These are phyloP conservation scores for Linnemannia hyalina DNA, from an alignment of 192 early-diverging fungal genomes.

Conservation along the genomic window DNA sequence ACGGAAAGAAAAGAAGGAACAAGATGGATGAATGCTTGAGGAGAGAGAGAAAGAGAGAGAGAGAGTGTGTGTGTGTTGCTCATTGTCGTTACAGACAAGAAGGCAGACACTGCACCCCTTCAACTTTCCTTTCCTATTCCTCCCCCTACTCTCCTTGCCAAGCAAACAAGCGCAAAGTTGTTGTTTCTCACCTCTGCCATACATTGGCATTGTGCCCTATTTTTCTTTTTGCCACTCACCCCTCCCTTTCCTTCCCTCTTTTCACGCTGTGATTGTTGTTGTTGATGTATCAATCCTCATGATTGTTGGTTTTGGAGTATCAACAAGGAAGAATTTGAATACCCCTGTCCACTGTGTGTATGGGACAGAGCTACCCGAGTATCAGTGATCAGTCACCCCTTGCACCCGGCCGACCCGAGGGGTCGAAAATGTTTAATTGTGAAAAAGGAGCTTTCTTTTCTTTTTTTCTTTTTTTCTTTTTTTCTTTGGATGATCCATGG, in stretches of 20 bases:
- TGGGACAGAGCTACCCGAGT: neutral
- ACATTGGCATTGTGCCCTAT: too few species aligned
- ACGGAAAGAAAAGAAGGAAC: neutral
- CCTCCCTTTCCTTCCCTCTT: neutral
- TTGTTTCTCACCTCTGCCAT: too few species aligned
- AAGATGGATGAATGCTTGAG: neutral
- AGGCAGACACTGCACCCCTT: too few species aligned
- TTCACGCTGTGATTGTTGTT: neutral
- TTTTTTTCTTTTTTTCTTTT: too few species aligned
- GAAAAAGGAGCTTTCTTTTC: neutral
- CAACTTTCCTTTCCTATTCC: neutral
- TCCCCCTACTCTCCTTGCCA: too few species aligned
- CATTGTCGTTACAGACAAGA: too few species aligned
- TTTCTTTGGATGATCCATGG: too few species aligned
- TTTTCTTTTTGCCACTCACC: neutral
- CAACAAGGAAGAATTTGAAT: neutral
- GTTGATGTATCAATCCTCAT: neutral
- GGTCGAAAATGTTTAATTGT: neutral
- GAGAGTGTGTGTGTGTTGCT: too few species aligned
- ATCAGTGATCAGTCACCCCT: neutral
- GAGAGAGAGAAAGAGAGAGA: neutral
- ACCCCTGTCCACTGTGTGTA: neutral
- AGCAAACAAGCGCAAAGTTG: too few species aligned
- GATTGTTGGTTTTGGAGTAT: neutral
- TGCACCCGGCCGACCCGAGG: slow-evolving; percentile 3